Evolutionary conservation across 139 green algal species (phyloP).

Genomic region (Picochlorum sp.): DNA sequence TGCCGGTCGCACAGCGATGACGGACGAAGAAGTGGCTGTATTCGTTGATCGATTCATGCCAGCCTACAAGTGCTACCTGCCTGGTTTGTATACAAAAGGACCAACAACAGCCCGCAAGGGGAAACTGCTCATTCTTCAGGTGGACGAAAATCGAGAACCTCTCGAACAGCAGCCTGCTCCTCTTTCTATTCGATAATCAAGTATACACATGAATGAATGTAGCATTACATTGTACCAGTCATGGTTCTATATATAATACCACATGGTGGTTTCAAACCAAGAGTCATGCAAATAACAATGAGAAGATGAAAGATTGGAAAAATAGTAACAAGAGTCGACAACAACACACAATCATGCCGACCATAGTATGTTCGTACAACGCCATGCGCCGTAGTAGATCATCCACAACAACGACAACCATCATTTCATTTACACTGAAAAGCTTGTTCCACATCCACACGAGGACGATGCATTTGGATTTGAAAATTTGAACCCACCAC

Average conservation of each 20-base stretch:
- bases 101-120: slow-evolving; percentile 57
- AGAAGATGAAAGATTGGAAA: no score
- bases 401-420: not conserved
- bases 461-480: slow-evolving; percentile 77
- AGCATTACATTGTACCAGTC: no score
- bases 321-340: no score
- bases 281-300: no score
- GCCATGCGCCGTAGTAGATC: not conserved
- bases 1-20: slow-evolving; percentile 81
- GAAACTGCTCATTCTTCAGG: slow-evolving; percentile 60
- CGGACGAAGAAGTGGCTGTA: slow-evolving; percentile 69
- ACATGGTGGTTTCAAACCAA: no score
- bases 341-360: no score
- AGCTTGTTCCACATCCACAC: slow-evolving; percentile 85
- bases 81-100: slow-evolving; percentile 55
- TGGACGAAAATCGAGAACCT: slow-evolving; percentile 42
- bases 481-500: slow-evolving; percentile 69
- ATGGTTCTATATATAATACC: no score
- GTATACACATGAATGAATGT: no score
- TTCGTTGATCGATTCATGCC: slow-evolving; percentile 95
- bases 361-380: no score
- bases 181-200: no score
- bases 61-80: slow-evolving; percentile 94
- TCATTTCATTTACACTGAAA: slow-evolving; percentile 50
- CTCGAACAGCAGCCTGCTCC: not conserved